Base-by-base conservation (phyloP, 148 eudicot species). In the Limonium bicolor region DNA sequence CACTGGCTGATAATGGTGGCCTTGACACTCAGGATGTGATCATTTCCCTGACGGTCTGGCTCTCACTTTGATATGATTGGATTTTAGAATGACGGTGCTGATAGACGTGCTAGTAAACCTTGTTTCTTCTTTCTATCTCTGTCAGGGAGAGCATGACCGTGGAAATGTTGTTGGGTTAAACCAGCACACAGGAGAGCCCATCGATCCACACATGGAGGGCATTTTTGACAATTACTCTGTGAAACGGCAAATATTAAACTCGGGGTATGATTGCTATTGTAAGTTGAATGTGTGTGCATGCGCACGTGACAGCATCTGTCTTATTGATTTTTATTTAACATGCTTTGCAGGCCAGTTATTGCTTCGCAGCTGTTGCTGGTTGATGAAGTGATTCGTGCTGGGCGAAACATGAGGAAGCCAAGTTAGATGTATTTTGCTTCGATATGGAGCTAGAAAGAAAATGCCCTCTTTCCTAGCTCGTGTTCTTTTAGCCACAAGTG, bases 371-470 rank as follows among this genome's bases (percentile, higher is more conserved):
- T 88, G 70, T 64, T 88, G 63, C 76, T 88, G 26, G 97, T 88
- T 29, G 97, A 88, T 68, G 97, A 88, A 73, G 94, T 88, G 36
- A 88, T 88, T 31, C 92, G 94, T 50, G 94, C 97, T 44, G 97
- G 97, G 12, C 94, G 97, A 36, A 88, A 88, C 63, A 88, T 83
- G 96, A 60, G 94, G 68, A 88, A 88, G 68, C 96, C 96, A n/a
- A 76, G 38, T 42, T 87, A 78, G 59, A n/a, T n/a, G n/a, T n/a
- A n/a, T n/a, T n/a, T n/a, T n/a, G n/a, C n/a, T n/a, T n/a, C n/a
- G n/a, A n/a, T n/a, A n/a, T n/a, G n/a, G n/a, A n/a, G n/a, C n/a
- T n/a, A n/a, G n/a, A n/a, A n/a, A n/a, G n/a, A n/a, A n/a, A n/a
- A n/a, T n/a, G n/a, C n/a, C n/a, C n/a, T n/a, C n/a, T n/a, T n/a